A percentile compares a stretch with the other conserved stretches of the same genome.
Evolutionary conservation across 2,329 filamentous ascomycete species (phyloP).

Genomic region (Aspergillus pseudoterreus): DNA sequence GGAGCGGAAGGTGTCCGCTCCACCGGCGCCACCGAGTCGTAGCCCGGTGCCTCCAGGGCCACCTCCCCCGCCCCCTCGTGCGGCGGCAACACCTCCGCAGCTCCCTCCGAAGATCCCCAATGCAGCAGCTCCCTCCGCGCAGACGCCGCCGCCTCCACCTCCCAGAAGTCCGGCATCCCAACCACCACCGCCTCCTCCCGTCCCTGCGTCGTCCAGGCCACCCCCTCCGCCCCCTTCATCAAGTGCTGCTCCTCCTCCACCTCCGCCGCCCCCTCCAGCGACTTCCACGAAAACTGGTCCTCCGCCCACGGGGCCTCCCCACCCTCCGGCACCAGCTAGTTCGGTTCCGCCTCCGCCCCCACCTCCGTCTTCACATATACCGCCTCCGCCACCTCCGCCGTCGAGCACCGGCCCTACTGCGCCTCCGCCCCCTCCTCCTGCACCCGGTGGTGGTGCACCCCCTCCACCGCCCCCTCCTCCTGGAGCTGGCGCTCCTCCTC

Average conservation of each 20-base stretch:
- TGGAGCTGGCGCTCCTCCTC: constrained; percentile 1
- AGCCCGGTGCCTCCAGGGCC: constrained; percentile 57
- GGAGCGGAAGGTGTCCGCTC: constrained; percentile 57
- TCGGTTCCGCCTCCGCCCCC: constrained; percentile 26
- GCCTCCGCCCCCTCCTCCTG: constrained; percentile 45
- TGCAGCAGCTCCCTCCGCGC: constrained; percentile 20
- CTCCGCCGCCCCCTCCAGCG: constrained; percentile 49
- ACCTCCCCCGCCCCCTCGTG: constrained; percentile 63
- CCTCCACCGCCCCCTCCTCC: constrained; percentile 35
- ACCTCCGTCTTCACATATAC: constrained; percentile 18
- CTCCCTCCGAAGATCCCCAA: constrained; percentile 44
- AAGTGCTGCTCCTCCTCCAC: constrained; percentile 30
- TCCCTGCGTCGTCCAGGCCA: constrained; percentile 24
- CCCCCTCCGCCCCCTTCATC: constrained; percentile 27
- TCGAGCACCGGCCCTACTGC: constrained; percentile 23
- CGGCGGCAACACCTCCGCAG: constrained; percentile 47
- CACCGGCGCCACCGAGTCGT: constrained; percentile 72
- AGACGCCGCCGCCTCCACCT: constrained; percentile 57
- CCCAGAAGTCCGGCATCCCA: constrained; percentile 39
- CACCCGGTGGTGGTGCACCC: constrained; percentile 38
- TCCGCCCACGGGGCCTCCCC: constrained; percentile 46
- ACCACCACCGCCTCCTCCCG: constrained; percentile 35
- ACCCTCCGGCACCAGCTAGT: constrained; percentile 23
- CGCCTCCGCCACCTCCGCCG: constrained; percentile 37
- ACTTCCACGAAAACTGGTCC: constrained; percentile 36